Evolutionary conservation across 2,329 filamentous ascomycete species (phyloP).

Genomic region (Fusarium nanum): DNA sequence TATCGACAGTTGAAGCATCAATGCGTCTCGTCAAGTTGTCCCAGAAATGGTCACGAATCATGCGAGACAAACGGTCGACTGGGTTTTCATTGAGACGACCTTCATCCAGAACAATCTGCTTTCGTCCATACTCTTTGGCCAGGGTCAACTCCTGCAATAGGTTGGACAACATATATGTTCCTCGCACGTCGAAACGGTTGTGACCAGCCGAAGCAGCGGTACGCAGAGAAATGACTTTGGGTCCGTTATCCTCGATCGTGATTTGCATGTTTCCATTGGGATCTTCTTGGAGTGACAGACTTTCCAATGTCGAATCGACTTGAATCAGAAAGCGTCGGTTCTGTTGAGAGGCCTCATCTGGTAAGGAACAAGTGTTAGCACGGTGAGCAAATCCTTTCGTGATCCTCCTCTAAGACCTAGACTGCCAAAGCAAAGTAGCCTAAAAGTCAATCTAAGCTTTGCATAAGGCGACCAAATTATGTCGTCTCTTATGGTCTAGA

Average conservation of each 20-base stretch:
- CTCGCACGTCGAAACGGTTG: slow-evolving; percentile 89
- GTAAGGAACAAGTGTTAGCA: slow-evolving; percentile 10
- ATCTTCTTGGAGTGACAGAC: slow-evolving; percentile 85
- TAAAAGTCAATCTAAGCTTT: no score
- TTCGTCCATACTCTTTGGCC: slow-evolving; percentile 89
- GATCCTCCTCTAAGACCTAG: background rate
- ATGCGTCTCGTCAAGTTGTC: slow-evolving; percentile 88
- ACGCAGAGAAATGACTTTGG: slow-evolving; percentile 87
- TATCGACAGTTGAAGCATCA: slow-evolving; percentile 86
- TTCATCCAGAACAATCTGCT: slow-evolving; percentile 91
- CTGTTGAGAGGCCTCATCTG: slow-evolving; percentile 79
- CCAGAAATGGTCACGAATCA: slow-evolving; percentile 95
- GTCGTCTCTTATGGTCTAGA: no score
- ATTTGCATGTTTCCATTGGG: slow-evolving; percentile 96
- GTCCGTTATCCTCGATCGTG: slow-evolving; percentile 94
- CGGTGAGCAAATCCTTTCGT: background rate
- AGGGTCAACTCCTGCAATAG: slow-evolving; percentile 93
- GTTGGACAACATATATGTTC: slow-evolving; percentile 98
- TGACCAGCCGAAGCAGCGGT: slow-evolving; percentile 88
- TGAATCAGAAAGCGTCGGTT: slow-evolving; percentile 84
- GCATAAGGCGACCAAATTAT: no score
- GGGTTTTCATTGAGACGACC: slow-evolving; percentile 94
- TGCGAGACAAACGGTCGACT: slow-evolving; percentile 84
- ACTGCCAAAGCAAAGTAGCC: no score
- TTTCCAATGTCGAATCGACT: slow-evolving; percentile 84